phyloP scores from a whole-genome alignment of 768 basidiomycete species.

The Trametes maxima region DNA sequence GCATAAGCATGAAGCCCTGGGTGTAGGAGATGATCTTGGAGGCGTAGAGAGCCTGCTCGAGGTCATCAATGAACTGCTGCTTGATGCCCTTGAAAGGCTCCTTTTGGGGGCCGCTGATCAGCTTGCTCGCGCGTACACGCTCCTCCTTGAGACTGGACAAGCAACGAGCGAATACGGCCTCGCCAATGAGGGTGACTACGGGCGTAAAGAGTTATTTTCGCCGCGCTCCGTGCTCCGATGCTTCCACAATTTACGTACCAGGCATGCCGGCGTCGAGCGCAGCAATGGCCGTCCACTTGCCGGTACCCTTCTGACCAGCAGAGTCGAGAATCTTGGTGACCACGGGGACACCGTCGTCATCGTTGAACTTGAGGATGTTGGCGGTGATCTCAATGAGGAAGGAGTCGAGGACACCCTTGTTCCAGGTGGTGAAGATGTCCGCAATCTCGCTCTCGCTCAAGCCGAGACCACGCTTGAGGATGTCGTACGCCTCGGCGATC shows the following conservation, averaged over 20 bases:
- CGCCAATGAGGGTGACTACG: slow-evolving; percentile 95
- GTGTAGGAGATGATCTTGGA: slow-evolving; percentile 99
- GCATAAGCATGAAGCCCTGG: slow-evolving; percentile 99
- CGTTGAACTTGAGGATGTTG: slow-evolving; percentile 96
- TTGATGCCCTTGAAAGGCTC: slow-evolving; percentile 97
- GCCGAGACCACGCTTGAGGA: slow-evolving; percentile 94
- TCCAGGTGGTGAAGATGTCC: slow-evolving; percentile 92
- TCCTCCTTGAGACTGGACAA: slow-evolving; percentile 96
- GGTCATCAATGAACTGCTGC: slow-evolving; percentile 97
- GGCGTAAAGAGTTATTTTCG: slow-evolving; percentile 8
- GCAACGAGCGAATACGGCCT: slow-evolving; percentile 99
- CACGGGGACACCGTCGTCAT: slow-evolving; percentile 90
- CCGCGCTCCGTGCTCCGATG: slow-evolving; percentile 5
- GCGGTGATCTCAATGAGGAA: slow-evolving; percentile 99
- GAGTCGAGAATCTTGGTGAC: slow-evolving; percentile 93
- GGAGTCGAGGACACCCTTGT: slow-evolving; percentile 98
- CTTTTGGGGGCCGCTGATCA: slow-evolving; percentile 86
- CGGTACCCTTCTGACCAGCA: slow-evolving; percentile 99
- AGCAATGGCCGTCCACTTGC: slow-evolving; percentile 98
- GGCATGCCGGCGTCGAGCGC: slow-evolving; percentile 92
- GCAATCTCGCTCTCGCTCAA: slow-evolving; percentile 88
- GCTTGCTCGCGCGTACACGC: slow-evolving; percentile 90
- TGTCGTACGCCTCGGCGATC: slow-evolving; percentile 98
- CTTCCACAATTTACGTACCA: slow-evolving; percentile 47
- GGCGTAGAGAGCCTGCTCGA: slow-evolving; percentile 98